These are phyloP conservation scores for Cytospora schulzeri DNA, from an alignment of 2,329 filamentous ascomycete species.

Conservation along the genomic window DNA sequence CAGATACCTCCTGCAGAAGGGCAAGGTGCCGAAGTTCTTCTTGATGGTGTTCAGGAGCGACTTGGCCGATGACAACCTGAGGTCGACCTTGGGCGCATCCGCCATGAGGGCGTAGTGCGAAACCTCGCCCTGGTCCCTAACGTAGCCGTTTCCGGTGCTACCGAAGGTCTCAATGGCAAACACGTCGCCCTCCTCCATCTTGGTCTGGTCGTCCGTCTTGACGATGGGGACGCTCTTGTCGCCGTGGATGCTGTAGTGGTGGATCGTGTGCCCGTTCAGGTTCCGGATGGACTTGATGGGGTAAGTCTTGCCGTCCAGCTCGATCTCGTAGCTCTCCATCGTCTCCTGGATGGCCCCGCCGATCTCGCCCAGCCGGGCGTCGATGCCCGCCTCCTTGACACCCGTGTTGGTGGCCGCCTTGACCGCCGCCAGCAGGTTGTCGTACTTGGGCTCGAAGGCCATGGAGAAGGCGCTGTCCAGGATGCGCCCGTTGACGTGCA, in stretches of 20 bases:
- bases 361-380: constrained; percentile 85
- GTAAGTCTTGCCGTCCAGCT: constrained; percentile 76
- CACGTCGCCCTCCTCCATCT: constrained; percentile 97
- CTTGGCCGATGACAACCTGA: constrained; percentile 81
- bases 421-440: constrained; percentile 73
- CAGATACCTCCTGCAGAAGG: constrained; percentile 87
- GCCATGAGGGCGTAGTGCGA: constrained; percentile 82
- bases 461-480: constrained; percentile 82
- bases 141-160: constrained; percentile 86
- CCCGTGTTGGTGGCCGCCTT: constrained; percentile 82
- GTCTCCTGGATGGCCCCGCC: constrained; percentile 83
- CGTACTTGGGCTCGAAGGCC: constrained; percentile 73
- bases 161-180: constrained; percentile 97
- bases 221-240: constrained; percentile 94
- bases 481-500: constrained; percentile 78
- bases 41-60: constrained; percentile 85
- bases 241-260: constrained; percentile 87
- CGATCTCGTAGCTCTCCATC: constrained; percentile 92
- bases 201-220: constrained; percentile 82
- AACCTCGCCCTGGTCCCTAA: constrained; percentile 84
- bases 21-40: constrained; percentile 93
- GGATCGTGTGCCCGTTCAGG: constrained; percentile 86
- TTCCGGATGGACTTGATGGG: constrained; percentile 86
- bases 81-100: constrained; percentile 74
- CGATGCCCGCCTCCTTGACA: constrained; percentile 87